Evolutionary conservation across 2,329 filamentous ascomycete genomes (phyloP).

Genomic region (Corinectria fuckeliana): DNA sequence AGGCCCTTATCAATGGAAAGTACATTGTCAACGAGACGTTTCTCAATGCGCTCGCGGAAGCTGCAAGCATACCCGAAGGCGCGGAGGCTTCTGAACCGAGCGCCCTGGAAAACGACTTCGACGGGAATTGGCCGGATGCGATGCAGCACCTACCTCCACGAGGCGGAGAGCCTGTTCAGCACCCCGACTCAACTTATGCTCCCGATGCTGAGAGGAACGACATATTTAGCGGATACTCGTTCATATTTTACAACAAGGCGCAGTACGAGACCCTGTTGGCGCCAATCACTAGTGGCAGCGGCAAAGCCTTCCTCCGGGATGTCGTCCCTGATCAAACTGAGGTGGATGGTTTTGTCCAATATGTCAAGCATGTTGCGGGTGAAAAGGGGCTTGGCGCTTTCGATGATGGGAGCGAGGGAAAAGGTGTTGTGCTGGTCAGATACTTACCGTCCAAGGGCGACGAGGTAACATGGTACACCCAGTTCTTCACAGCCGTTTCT

Average conservation of each 20-base stretch:
- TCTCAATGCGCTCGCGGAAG: conserved; percentile 73
- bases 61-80: conserved; percentile 55
- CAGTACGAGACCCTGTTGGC: conserved; percentile 80
- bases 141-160: conserved; percentile 74
- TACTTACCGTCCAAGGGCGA: conserved; percentile 66
- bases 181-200: conserved; percentile 71
- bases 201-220: conserved; percentile 71
- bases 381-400: conserved; percentile 73
- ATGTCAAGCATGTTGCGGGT: conserved; percentile 76
- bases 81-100: conserved; percentile 57
- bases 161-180: conserved; percentile 76
- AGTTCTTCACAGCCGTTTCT: conserved; percentile 74
- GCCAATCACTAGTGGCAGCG: conserved; percentile 78
- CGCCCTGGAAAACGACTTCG: conserved; percentile 80
- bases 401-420: conserved; percentile 67
- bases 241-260: conserved; percentile 79
- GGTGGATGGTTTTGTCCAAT: conserved; percentile 78
- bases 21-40: conserved; percentile 78
- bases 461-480: conserved; percentile 68
- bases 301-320: conserved; percentile 76
- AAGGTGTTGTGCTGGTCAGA: conserved; percentile 80
- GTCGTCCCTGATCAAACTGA: conserved; percentile 68
- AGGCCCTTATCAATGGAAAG: conserved; percentile 82
- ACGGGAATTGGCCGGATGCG: conserved; percentile 78
- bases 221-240: conserved; percentile 86